phyloP scores from a whole-genome alignment of 1,139 yeast genomes.

The Debaryomycetaceae sp. region DNA sequence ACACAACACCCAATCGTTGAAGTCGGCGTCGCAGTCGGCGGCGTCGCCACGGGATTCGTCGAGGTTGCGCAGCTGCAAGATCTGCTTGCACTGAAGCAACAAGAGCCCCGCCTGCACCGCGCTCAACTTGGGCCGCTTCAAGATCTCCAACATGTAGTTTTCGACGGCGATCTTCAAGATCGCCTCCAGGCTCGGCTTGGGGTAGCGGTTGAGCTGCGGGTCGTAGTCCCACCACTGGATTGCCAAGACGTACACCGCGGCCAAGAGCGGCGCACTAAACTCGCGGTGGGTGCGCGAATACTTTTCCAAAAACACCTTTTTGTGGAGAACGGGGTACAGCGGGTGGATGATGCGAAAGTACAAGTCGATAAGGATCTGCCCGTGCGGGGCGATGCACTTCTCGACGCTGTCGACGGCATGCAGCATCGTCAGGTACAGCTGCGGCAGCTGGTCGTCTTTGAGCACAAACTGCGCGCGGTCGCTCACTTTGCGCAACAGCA shows the following conservation, averaged over 20 bases:
- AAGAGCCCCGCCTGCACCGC: constrained; percentile 78
- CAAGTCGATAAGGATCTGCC: constrained; percentile 63
- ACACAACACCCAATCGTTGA: constrained; percentile 78
- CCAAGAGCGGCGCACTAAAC: constrained; percentile 70
- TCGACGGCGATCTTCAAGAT: constrained; percentile 48
- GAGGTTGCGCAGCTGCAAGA: constrained; percentile 17
- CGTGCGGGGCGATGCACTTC: constrained; percentile 71
- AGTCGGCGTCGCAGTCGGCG: constrained; percentile 37
- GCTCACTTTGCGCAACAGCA: constrained; percentile 65
- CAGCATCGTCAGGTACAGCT: constrained; percentile 58
- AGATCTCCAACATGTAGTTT: constrained; percentile 60
- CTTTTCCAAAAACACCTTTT: constrained; percentile 71
- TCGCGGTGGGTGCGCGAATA: constrained; percentile 74
- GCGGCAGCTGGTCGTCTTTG: constrained; percentile 68
- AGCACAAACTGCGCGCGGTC: constrained; percentile 61
- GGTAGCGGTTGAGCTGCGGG: constrained; percentile 57
- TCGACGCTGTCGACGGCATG: constrained; percentile 70
- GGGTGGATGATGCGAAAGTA: constrained; percentile 78
- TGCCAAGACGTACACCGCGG: constrained; percentile 72
- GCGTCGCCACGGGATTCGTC: constrained; percentile 11
- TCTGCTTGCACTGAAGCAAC: constrained; percentile 59
- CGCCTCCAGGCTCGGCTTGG: constrained; percentile 59
- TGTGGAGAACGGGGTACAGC: constrained; percentile 71
- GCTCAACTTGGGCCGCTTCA: constrained; percentile 71
- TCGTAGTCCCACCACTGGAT: constrained; percentile 85